Evolutionary conservation across 2,329 filamentous ascomycete genomes (phyloP), one percentile per base, ranked within the genome.

Genomic region (Hortaea werneckii): DNA sequence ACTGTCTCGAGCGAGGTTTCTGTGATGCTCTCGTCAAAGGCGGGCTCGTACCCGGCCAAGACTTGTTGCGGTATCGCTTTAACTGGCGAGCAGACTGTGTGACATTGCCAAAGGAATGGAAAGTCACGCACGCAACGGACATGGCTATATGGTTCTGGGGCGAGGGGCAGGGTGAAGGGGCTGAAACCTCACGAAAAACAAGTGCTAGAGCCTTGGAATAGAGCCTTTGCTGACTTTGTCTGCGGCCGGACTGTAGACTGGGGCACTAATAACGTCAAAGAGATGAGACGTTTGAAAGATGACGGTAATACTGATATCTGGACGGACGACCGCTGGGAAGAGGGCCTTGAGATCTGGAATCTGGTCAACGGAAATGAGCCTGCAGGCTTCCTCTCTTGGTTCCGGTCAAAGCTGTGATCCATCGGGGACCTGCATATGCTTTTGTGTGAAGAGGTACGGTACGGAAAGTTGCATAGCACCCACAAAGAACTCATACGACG

Each of bases 111-210:
- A 59, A 57, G 1, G 62, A 67, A 37, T 78, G 72, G 69, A 74
- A 72, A 2, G 74, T 74, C 2, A 78, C 75, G 11, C 76, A 79
- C 54, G 67, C 67, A 0, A 72, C 72, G 0, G 76, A 79, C 50
- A 65, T 72, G 54, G 61, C 66, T 5, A 69, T 78, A 29, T 79
- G 76, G 76, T 75, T 77, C 46, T 78, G 70, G 68, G 76, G 76
- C 0, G 68, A 72, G 50, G 71, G 70, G 1, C 47, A 54, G 29
- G 61, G 60, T 4, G 32, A 54, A 54, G 0, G 60, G 60, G 1
- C 46, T 78, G 43, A 65, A 58, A 5, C 56, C 57, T 0, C 51
- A 57, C 6, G 76, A 79, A 58, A 74, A 75, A 55, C 41, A 42
- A 5, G 47, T 71, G 12, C 58, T 73, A 0, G 57, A 52, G 29